Conservation (phyloP, 2,329 filamentous ascomycete species). For the Exserohilum turcica region DNA sequence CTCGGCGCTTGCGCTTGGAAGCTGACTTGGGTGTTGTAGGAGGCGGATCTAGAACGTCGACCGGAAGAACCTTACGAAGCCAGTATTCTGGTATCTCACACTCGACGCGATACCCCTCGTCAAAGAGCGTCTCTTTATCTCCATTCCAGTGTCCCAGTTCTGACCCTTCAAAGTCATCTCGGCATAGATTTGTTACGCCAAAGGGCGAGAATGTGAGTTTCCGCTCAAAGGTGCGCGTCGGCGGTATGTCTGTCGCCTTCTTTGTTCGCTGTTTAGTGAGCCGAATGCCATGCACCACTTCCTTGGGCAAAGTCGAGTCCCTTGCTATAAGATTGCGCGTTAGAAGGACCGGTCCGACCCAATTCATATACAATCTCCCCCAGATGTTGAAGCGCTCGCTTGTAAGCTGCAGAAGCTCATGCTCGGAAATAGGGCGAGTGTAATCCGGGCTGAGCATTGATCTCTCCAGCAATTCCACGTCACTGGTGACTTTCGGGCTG, state of each 20-base stretch:
- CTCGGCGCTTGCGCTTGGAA: conserved; percentile 19
- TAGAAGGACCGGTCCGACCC: conserved; percentile 47
- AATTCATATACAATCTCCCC: conserved; percentile 46
- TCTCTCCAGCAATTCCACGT: conserved; percentile 36
- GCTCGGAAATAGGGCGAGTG: conserved; percentile 39
- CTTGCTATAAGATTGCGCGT: conserved; percentile 25
- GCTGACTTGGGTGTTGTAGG: conserved; percentile 12
- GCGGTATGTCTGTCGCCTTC: conserved; percentile 22
- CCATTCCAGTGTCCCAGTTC: conserved; percentile 33
- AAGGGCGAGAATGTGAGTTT: conserved; percentile 49
- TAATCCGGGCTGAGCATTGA: conserved; percentile 37
- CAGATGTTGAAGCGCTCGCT: conserved; percentile 47
- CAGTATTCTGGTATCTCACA: conserved; percentile 45
- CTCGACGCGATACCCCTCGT: conserved; percentile 42
- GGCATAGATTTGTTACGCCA: conserved; percentile 34
- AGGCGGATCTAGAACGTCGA: conserved; percentile 26
- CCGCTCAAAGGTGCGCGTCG: conserved; percentile 20
- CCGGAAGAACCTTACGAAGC: conserved; percentile 38
- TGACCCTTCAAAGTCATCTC: conserved; percentile 35
- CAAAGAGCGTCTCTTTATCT: conserved; percentile 26
- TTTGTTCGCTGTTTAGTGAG: conserved; percentile 35
- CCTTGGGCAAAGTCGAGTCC: conserved; percentile 13
- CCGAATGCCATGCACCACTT: conserved; percentile 35
- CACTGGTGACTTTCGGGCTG: conserved; percentile 42
- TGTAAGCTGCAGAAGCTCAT: conserved; percentile 42